Conservation (phyloP, 176 grass and related monocot species). For the Thinopyrum elongatum region DNA sequence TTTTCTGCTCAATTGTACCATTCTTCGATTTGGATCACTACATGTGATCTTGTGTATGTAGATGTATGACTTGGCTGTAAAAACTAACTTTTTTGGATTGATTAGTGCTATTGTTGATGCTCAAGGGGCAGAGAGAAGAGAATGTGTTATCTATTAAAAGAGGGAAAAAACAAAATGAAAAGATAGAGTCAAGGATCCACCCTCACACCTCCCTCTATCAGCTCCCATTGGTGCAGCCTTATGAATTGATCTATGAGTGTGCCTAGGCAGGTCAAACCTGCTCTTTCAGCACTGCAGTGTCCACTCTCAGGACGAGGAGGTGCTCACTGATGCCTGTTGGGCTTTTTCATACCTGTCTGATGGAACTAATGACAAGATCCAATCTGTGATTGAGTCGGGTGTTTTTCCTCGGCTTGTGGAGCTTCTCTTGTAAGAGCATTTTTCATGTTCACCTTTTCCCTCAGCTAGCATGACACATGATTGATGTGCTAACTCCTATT, state of each 20-base stretch:
- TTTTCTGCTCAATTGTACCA: neutral
- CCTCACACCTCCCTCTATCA: too few relatives aligned
- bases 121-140: neutral
- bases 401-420: constrained; percentile 85
- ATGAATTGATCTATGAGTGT: constrained; percentile 16
- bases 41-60: constrained; percentile 27
- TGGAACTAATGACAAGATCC: constrained; percentile 95
- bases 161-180: neutral
- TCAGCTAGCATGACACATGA: neutral
- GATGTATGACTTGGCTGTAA: constrained; percentile 12
- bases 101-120: constrained; percentile 20
- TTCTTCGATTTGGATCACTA: constrained; percentile 26
- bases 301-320: constrained; percentile 87
- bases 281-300: constrained; percentile 82
- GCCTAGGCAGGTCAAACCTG: constrained; percentile 64
- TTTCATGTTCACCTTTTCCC: neutral
- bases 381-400: constrained; percentile 79
- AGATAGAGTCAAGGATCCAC: neutral
- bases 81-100: too few relatives aligned
- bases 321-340: constrained; percentile 91
- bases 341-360: constrained; percentile 81
- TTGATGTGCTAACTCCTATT: constrained; percentile 16
- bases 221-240: neutral
- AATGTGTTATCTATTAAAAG: neutral
- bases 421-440: constrained; percentile 65